Evolutionary conservation across 2,329 filamentous ascomycete genomes (phyloP).

Genomic region (Pseudogymnoascus sp.): DNA sequence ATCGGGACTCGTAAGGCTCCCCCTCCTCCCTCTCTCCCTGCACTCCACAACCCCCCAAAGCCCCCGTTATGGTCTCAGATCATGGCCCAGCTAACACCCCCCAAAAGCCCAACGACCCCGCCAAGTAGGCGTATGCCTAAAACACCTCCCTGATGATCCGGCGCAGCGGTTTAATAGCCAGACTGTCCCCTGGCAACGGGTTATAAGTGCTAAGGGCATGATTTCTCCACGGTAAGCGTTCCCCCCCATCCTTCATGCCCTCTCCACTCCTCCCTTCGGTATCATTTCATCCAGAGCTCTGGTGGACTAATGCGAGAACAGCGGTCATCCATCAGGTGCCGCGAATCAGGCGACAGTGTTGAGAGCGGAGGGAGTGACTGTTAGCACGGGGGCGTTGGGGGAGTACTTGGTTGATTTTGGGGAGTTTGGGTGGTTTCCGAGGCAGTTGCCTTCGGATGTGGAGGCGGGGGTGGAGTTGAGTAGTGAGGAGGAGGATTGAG

Average conservation of each 20-base stretch:
- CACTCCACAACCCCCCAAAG: conserved; percentile 8
- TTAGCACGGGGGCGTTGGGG: conserved; percentile 28
- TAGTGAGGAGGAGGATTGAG: conserved; percentile 25
- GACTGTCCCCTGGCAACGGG: conserved; percentile 91
- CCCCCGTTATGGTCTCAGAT: background rate
- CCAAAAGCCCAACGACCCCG: conserved; percentile 59
- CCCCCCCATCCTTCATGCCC: background rate
- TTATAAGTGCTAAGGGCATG: conserved; percentile 78
- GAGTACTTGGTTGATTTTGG: conserved; percentile 30
- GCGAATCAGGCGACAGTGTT: conserved; percentile 30
- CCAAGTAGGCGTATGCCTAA: conserved; percentile 86
- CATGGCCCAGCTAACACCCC: background rate
- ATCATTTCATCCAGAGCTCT: background rate
- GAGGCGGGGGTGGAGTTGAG: conserved; percentile 26
- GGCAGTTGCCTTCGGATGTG: conserved; percentile 21
- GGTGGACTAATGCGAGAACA: conserved; percentile 13
- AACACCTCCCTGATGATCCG: conserved; percentile 62
- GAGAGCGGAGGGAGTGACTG: conserved; percentile 30
- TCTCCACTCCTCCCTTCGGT: background rate
- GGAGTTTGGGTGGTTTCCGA: conserved; percentile 36
- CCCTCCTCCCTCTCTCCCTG: background rate
- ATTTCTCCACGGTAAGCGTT: conserved; percentile 79
- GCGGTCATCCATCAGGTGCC: conserved; percentile 28
- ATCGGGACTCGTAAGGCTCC: conserved; percentile 60
- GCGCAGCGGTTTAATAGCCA: conserved; percentile 55